Conservation (phyloP, 192 early-diverging fungal genomes). For the Coemansia sp. region DNA sequence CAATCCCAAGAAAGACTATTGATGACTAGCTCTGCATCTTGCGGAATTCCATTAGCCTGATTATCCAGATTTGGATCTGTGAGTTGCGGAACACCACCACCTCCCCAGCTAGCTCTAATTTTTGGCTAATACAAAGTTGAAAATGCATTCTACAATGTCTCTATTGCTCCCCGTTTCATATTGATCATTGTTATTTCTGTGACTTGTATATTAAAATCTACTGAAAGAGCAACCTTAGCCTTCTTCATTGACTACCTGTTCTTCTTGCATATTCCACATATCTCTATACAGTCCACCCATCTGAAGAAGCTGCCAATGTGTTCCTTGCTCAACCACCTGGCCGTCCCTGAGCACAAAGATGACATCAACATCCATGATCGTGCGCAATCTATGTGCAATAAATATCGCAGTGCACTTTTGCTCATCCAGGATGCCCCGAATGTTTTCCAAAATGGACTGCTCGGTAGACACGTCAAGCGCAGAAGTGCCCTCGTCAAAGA, state of each 20-base stretch:
- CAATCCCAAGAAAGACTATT: not conserved
- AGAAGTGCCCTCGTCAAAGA: slow-evolving; percentile 67
- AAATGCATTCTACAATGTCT: too few relatives aligned
- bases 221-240: not conserved
- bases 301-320: slow-evolving; percentile 72
- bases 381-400: slow-evolving; percentile 91
- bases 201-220: too few relatives aligned
- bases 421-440: slow-evolving; percentile 69
- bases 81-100: not conserved
- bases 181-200: not conserved
- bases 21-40: not conserved
- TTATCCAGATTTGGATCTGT: too few relatives aligned
- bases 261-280: slow-evolving; percentile 78
- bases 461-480: slow-evolving; percentile 66
- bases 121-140: too few relatives aligned
- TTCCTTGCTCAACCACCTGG: slow-evolving; percentile 79
- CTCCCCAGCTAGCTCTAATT: not conserved
- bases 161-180: too few relatives aligned
- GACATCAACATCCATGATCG: slow-evolving; percentile 86
- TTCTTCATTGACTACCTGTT: slow-evolving; percentile 7
- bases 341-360: slow-evolving; percentile 93
- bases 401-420: slow-evolving; percentile 82
- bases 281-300: slow-evolving; percentile 74
- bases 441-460: slow-evolving; percentile 78
- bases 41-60: slow-evolving; percentile 5